A percentile compares a stretch with the other conserved stretches of the same genome.
phyloP scores from a whole-genome alignment of 306 rosid genomes.

The Gastrolobium bilobum region DNA sequence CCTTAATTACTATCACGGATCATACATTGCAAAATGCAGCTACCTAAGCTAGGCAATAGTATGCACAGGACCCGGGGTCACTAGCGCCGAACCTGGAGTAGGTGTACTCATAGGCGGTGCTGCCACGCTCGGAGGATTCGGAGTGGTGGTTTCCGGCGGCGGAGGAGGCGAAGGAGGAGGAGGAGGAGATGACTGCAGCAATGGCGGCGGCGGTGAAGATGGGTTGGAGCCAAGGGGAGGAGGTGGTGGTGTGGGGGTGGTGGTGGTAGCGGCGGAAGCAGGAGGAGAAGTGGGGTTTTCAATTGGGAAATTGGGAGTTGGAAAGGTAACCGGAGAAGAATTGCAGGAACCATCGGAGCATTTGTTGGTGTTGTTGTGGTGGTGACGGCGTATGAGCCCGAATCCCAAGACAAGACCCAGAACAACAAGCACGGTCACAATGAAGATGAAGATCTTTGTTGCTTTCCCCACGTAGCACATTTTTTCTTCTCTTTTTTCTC shows the following conservation, averaged over 20 bases:
- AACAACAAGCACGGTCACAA: constrained; percentile 76
- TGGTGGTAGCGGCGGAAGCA: neutral
- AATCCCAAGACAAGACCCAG: constrained; percentile 78
- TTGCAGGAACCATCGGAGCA: constrained; percentile 68
- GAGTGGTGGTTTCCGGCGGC: constrained; percentile 36
- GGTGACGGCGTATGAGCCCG: constrained; percentile 63
- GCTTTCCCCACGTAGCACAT: constrained; percentile 99
- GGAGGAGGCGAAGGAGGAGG: constrained; percentile 40
- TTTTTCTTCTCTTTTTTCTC: neutral
- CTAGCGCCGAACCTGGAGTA: constrained; percentile 59
- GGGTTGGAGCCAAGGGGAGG: constrained; percentile 56
- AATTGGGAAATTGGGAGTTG: constrained; percentile 58
- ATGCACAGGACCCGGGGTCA: constrained; percentile 68
- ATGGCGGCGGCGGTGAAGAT: constrained; percentile 8
- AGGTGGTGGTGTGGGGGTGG: constrained; percentile 45
- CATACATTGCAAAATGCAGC: constrained; percentile 35
- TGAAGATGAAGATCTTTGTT: constrained; percentile 98
- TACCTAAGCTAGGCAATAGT: constrained; percentile 36
- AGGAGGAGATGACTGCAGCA: neutral
- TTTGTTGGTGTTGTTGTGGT: constrained; percentile 53
- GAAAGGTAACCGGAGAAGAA: constrained; percentile 57
- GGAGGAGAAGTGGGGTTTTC: constrained; percentile 51
- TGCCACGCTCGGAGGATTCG: constrained; percentile 53
- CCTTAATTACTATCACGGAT: constrained; percentile 33
- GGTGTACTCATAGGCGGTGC: constrained; percentile 65